Conservation (phyloP, 306 rosid genomes). For the Coriaria nepalensis region DNA sequence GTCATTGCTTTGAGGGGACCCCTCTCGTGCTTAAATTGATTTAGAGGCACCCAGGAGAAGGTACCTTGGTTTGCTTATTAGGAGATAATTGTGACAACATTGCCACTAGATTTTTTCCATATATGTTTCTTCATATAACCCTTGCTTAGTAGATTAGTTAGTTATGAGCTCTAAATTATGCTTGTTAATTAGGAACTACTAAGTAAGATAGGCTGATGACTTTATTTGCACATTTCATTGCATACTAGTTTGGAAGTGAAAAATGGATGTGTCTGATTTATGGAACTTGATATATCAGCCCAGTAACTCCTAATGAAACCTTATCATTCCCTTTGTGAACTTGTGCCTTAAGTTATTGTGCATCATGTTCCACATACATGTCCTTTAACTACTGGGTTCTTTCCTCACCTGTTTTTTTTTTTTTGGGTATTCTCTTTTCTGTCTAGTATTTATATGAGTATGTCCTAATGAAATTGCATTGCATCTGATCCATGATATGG, state of each 20-base stretch:
- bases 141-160: neutral
- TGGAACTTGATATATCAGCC: too few relatives aligned
- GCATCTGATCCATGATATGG: slow-evolving; percentile 68
- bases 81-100: slow-evolving; percentile 52
- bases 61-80: slow-evolving; percentile 90
- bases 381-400: too few relatives aligned
- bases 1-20: slow-evolving; percentile 77
- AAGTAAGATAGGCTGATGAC: too few relatives aligned
- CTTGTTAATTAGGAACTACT: neutral
- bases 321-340: too few relatives aligned
- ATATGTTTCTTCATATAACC: neutral
- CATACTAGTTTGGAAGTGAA: too few relatives aligned
- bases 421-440: neutral
- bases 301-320: too few relatives aligned
- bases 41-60: slow-evolving; percentile 91
- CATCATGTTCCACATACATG: too few relatives aligned
- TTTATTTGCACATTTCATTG: too few relatives aligned
- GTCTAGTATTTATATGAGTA: neutral
- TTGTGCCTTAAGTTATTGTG: too few relatives aligned
- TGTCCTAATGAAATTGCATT: slow-evolving; percentile 56
- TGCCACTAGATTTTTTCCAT: slow-evolving; percentile 22
- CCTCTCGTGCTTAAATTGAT: slow-evolving; percentile 86
- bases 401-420: too few relatives aligned
- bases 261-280: too few relatives aligned
- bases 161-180: slow-evolving; percentile 8